A percentile compares a stretch with the other conserved stretches of the same genome.
Conservation (phyloP, 2,329 filamentous ascomycete species). For the Botrytis elliptica region DNA sequence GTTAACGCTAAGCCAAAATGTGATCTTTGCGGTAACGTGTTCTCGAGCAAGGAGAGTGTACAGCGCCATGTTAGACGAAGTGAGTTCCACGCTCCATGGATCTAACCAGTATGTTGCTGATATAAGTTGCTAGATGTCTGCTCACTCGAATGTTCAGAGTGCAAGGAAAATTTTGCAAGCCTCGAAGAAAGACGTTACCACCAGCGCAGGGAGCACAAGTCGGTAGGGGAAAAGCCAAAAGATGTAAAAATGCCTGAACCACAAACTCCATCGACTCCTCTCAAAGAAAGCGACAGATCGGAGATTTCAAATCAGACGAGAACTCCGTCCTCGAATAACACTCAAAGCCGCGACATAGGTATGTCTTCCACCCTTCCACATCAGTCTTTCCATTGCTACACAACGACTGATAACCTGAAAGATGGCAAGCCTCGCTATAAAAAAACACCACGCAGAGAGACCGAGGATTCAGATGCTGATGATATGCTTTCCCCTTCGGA, state of each 20-base stretch:
- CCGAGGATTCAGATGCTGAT: background rate
- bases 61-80: background rate
- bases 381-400: background rate
- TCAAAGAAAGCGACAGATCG: background rate
- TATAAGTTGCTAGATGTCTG: background rate
- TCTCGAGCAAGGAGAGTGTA: background rate
- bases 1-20: background rate
- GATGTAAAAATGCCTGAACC: background rate
- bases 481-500: background rate
- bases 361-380: background rate
- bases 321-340: background rate
- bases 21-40: background rate
- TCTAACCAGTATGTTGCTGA: background rate
- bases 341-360: background rate
- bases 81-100: background rate
- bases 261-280: background rate
- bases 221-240: background rate
- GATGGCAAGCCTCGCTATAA: slow-evolving; percentile 5
- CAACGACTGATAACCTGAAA: background rate
- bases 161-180: background rate
- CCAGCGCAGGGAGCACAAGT: background rate
- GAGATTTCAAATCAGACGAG: background rate
- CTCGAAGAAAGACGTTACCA: background rate
- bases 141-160: background rate
- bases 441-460: background rate